A percentile compares a stretch with the other conserved stretches of the same genome.
These are phyloP conservation scores for Meripilus lineatus DNA, from an alignment of 1,284 basidiomycete species.

Conservation along the genomic window DNA sequence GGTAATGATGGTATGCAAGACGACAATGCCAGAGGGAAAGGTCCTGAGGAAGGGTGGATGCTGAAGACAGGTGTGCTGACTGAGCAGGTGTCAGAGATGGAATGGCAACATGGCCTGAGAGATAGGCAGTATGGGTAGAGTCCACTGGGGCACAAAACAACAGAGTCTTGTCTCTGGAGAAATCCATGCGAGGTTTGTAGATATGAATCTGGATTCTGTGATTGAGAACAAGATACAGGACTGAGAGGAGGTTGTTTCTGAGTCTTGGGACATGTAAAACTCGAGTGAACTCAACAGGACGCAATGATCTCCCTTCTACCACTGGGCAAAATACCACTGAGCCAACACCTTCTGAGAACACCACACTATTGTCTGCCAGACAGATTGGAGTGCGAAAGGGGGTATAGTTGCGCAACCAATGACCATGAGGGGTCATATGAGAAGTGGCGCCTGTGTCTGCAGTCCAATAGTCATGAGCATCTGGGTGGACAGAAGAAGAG, in stretches of 20 bases:
- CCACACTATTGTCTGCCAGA: constrained; percentile 25
- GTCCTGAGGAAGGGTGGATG: constrained; percentile 12
- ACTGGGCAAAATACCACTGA: constrained; percentile 27
- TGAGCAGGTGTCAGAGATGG: too few relatives aligned
- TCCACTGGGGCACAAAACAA: constrained; percentile 13
- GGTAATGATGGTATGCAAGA: constrained; percentile 8
- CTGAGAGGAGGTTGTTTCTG: constrained; percentile 28
- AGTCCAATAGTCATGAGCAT: constrained; percentile 24
- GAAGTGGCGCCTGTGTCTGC: constrained; percentile 32
- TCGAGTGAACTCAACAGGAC: constrained; percentile 22
- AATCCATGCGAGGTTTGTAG: constrained; percentile 7
- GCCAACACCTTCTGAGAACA: constrained; percentile 27
- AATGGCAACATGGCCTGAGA: constrained; percentile 17
- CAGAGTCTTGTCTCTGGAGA: constrained; percentile 4
- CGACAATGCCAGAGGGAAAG: constrained; percentile 15
- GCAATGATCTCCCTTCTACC: constrained; percentile 13
- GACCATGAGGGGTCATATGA: constrained; percentile 32
- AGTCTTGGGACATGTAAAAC: constrained; percentile 33
- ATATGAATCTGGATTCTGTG: constrained; percentile 13
- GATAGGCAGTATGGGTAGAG: constrained; percentile 12
- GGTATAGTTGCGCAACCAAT: constrained; percentile 28
- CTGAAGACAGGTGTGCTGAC: background rate
- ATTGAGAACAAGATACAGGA: constrained; percentile 17
- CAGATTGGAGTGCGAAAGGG: constrained; percentile 19
- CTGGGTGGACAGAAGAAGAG: too few relatives aligned